Evolutionary conservation across 1,139 yeast genomes (phyloP), one percentile per base, ranked within the genome.

Genomic region (Taphrina communis): DNA sequence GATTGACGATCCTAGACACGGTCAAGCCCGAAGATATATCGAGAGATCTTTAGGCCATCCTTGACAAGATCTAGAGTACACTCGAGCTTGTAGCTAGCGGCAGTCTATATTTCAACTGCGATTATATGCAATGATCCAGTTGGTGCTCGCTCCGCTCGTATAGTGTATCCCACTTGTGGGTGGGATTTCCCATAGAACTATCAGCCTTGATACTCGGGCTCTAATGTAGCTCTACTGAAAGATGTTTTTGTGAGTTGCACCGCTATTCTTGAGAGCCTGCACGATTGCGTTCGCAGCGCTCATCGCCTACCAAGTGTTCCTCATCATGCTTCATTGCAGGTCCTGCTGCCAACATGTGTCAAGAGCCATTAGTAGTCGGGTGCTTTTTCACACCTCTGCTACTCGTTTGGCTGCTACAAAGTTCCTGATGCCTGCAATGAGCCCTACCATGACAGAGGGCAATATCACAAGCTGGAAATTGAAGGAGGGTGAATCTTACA

Each of bases 371-470:
- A 1, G 9, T 8, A 11, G 36, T 8, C 31, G 53, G 36, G 53
- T 35, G 36, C 9, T 50, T 2, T 58, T 63, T 25, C 59, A 48
- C 17, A 25, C 55, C 11, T 50, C 67, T 11, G 7, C 31, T 19
- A 42, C 25, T 14, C 67, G 50, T 9, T 41, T 41, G 31, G 80
- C 75, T 35, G 93, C 90, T 1, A 78, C 85, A 48, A 81, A 87
- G 69, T 90, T 70, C 38, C 42, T 42, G 69, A 94, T 94, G 98
- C 99, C 99, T 3, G 97, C 99, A 38, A 90, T 94, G 97, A 92
- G 97, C 7, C 99, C 99, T 52, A 94, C 99, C 25, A 94, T 94
- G 99, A 91, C 94, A 39, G 92, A 88, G 77, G 99, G 99, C 59
- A 97, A 97, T n/a, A 85, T 94, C 74, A 91, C 91, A n/a, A 83